Base-by-base conservation (phyloP, 805 yeast species). In the Hanseniaspora nectarophila region DNA sequence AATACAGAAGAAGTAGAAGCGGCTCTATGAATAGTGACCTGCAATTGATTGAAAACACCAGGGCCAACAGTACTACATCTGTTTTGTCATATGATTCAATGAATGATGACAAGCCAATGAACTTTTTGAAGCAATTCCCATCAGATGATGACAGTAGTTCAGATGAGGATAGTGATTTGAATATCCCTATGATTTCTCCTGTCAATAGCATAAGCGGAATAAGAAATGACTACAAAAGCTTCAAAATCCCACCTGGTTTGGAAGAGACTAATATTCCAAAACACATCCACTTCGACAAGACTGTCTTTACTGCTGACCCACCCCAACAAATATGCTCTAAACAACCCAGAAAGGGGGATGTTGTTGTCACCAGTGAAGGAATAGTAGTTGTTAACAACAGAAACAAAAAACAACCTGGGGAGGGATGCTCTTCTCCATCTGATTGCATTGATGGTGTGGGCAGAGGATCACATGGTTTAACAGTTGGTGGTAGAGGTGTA, bases 311-410 rank as follows among this genome's bases (percentile, higher is more conserved):
- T 33, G 75, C 76, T 56, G 96, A 89, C 63, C 95, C 95, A 1
- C 94, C 94, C 0, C 95, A 86, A 61, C 95, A 86, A 60, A 86
- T 86, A 45, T 94, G 95, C 9, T 80, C 89, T 2, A 69, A 88
- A 59, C 73, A 70, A 54, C 95, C 95, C 15, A 69, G 87, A 57
- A 75, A 76, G 61, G 97, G 97, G 38, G 90, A 87, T 63, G 94
- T 82, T 13, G 84, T 78, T 57, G 70, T 79, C 1, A 60, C 73
- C 47, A 66, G 74, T n/a, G 73, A 72, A 58, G 85, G 85, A 0
- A 65, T 71, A 0, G 70, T 78, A 15, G 70, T 73, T 7, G 69
- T 80, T 18, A 73, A 58, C 67, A 74, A 64, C 62, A 67, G 58
- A 67, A 66, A 59, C 45, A 65, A 63, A 64, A 70, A 66, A 54